Conservation (phyloP, 2,329 filamentous ascomycete species). For the Monosporascus cannonballus region DNA sequence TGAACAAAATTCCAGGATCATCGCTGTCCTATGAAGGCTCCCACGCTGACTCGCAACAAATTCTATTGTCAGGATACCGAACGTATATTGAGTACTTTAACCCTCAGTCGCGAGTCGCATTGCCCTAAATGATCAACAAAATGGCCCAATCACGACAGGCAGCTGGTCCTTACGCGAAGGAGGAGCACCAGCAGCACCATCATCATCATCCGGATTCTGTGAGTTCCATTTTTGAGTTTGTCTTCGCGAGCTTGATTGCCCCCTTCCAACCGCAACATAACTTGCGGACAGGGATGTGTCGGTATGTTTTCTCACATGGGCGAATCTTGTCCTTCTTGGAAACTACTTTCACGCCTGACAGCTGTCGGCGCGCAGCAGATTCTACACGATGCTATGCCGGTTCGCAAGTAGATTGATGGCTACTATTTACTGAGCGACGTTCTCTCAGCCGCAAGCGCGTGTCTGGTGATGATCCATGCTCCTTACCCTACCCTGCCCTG, state of each 20-base stretch:
- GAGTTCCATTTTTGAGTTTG: slow-evolving; percentile 24
- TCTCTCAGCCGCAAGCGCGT: slow-evolving; percentile 9
- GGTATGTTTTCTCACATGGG: too few relatives aligned
- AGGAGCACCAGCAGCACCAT: slow-evolving; percentile 33
- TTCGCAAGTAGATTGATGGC: too few relatives aligned
- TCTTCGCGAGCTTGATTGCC: slow-evolving; percentile 2
- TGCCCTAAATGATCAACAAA: slow-evolving; percentile 32
- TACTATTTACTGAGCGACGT: background rate
- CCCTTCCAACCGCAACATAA: background rate
- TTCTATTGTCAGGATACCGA: background rate
- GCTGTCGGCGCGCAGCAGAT: too few relatives aligned
- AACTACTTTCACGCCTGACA: too few relatives aligned
- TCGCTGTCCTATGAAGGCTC: slow-evolving; percentile 16
- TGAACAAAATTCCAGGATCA: slow-evolving; percentile 14
- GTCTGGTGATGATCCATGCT: slow-evolving; percentile 1
- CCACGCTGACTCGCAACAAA: background rate
- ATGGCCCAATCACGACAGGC: slow-evolving; percentile 41
- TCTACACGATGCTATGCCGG: background rate
- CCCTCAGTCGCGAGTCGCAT: background rate
- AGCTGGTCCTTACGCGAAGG: slow-evolving; percentile 35
- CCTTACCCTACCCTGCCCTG: background rate
- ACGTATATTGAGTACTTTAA: background rate
- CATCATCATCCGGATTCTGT: slow-evolving; percentile 31
- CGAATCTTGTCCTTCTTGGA: too few relatives aligned
- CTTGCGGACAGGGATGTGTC: background rate